Base-by-base conservation (phyloP, 2,329 filamentous ascomycete species). In the Huntiella decipiens region DNA sequence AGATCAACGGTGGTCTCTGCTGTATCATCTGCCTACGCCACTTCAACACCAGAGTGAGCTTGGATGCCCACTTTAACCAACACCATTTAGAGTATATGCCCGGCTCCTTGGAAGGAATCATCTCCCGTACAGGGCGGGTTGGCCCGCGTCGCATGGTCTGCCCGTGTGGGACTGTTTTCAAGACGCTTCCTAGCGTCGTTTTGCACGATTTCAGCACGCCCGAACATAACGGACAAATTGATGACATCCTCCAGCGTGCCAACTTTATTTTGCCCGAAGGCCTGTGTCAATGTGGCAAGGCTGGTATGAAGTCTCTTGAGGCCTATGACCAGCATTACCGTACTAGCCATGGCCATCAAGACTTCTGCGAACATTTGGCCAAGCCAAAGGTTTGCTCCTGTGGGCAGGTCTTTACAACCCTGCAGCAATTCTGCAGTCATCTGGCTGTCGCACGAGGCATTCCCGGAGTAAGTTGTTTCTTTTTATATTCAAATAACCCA, bases 361-460 rank as follows among this genome's bases (percentile, higher is more conserved):
- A n/a, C 12, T 13, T 34, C 16, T 13, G 16, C 4, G 28, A 13
- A 32, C 40, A 43, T 43, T 17, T 43, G 13, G 8, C 22, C 5
- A 31, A 32, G 13, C 28, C 28, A 10, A 43, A 43, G 40, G n/a
- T 34, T 43, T 43, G 40, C 22, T 43, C 40, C 12, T 43, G 40
- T 43, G 40, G 40, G n/a, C 40, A 43, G 28, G 31, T 19, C 15
- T 43, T 43, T 34, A 10, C 8, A n/a, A 43, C 40, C 11, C 40
- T 43, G 40, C 40, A 43, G 28, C 40, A 43, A 19, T 43, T 43
- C 17, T 43, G 40, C 31, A 43, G 40, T 34, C 40, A 43, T 34
- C 16, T 43, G 28, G 31, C 40, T 10, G 40, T 43, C 16, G 40
- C 40, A 16, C 28, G 40, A 15, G 40, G 40, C 28, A 43, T 43